Base-by-base conservation (phyloP, 1,284 basidiomycete genomes). In the Leccinum subrobustum region DNA sequence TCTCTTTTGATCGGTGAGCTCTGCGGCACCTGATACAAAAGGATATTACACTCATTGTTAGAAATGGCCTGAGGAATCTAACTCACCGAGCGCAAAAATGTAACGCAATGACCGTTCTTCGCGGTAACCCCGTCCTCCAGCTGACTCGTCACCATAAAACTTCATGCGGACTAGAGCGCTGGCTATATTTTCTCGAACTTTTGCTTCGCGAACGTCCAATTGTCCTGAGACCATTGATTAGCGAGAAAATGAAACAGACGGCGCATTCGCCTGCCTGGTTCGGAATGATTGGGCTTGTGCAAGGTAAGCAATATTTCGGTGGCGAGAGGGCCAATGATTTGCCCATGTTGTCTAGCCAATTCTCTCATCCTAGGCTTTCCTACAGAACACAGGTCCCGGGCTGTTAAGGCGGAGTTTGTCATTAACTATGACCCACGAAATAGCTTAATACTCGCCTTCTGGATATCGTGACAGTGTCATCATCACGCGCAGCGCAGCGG, bases 71-170 rank as follows among this genome's bases (percentile, higher is more conserved):
- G 2, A 18, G 6, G 20, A 52, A 27, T 1, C 5, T 33, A 6
- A 25, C 64, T 44, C 18, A 71, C 71, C 60, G 1, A 70, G 54
- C 6, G 67, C 68, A n/a, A 72, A 70, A 20, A 70, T 42, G 1
- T 9, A 18, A 14, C 42, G 37, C 14, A 70, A 33, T 14, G 56
- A 33, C 9, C 48, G 18, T 44, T 61, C 54, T 16, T 47, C 61
- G 16, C 27, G 18, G 35, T 62, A 3, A 18, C 16, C 33, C 14
- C 25, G 5, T 25, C 16, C 39, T 4, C 39, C 47, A 4, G 9
- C 2, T 23, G 60, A 18, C 25, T n/a, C 3, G 3, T n/a, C 14
- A 12, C 23, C 48, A 1, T 52, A 7, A 3, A 51, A 23, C 6
- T 20, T 56, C 52, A 70, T 50, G 39, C 27, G 44, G 3, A 50